Evolutionary conservation across 148 eudicot genomes (phyloP), one percentile per base, ranked within the genome.

Genomic region (Pharnaceum exiguum): DNA sequence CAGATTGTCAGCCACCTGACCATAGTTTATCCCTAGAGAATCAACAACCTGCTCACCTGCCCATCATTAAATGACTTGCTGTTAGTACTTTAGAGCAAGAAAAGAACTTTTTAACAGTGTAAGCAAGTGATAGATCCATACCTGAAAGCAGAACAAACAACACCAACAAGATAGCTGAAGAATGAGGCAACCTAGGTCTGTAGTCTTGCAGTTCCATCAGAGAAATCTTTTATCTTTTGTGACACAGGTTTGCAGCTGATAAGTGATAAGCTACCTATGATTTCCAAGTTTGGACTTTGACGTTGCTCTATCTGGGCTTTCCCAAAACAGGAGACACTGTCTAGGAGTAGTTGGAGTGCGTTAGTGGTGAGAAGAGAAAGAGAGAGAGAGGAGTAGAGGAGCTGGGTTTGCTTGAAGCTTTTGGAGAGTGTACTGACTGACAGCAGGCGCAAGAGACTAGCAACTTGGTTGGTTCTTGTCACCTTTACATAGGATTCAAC

Each of bases 11-110:
- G 87, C 97, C 12, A 87, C 65, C 38, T 84, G 97, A 10, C 97
- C 97, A 67, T 90, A 90, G 82, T 90, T 90, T 46, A 90, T 79
- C 4, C 97, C 97, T 5, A 90, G 36, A 7, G 90, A 71, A 19
- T 51, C 55, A n/a, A n/a, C n/a, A n/a, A n/a, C n/a, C n/a, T n/a
- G n/a, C n/a, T n/a, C n/a, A n/a, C n/a, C n/a, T n/a, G n/a, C n/a
- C n/a, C n/a, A n/a, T n/a, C 62, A 65, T 71, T 11, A 10, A 65
- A 9, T 21, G 4, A 30, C 10, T 17, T 1, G 35, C 61, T 12
- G 42, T 4, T 12, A 13, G 26, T 33, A 21, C 51, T 12, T 26
- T 5, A 2, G 27, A 26, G 50, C 47, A 40, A 26, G 0, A 3
- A 55, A 24, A 11, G 10, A 18, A 16, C 32, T 30, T 3, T 1